A percentile compares a stretch with the other conserved stretches of the same genome.
Conservation (phyloP, 441 rosid species). For the Biscutella laevigata region DNA sequence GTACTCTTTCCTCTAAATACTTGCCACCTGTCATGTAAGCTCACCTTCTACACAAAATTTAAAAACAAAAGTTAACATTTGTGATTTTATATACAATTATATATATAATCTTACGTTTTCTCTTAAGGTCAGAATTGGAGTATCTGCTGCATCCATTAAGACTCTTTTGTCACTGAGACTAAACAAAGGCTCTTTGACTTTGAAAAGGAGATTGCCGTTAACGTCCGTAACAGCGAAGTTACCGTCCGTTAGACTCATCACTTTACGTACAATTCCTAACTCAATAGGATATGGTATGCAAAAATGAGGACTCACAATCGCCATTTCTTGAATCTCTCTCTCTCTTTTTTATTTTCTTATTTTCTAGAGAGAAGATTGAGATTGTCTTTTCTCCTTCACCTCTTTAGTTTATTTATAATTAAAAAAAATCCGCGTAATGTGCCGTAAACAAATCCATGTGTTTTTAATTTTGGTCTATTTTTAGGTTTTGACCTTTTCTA, state of each 20-base stretch:
- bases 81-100: background rate
- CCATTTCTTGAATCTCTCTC: background rate
- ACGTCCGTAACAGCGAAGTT: conserved; percentile 28
- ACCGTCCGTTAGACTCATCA: conserved; percentile 25
- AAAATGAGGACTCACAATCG: conserved; percentile 20
- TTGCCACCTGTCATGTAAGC: conserved; percentile 41
- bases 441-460: background rate
- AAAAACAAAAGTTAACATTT: background rate
- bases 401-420: background rate
- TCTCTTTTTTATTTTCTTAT: background rate
- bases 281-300: conserved; percentile 27
- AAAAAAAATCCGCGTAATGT: background rate
- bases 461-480: background rate
- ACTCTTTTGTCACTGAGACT: conserved; percentile 24
- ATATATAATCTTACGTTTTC: conserved; percentile 17
- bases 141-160: conserved; percentile 18
- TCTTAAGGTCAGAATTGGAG: conserved; percentile 17
- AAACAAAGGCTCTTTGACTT: conserved; percentile 25
- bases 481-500: no score
- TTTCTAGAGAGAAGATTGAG: no score
- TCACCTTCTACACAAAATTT: conserved; percentile 26
- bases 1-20: conserved; percentile 46
- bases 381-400: background rate
- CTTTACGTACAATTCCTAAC: conserved; percentile 22
- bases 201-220: conserved; percentile 23